These are phyloP conservation scores for Cytospora chrysosperma DNA, from an alignment of 2,329 filamentous ascomycete species.

Conservation along the genomic window DNA sequence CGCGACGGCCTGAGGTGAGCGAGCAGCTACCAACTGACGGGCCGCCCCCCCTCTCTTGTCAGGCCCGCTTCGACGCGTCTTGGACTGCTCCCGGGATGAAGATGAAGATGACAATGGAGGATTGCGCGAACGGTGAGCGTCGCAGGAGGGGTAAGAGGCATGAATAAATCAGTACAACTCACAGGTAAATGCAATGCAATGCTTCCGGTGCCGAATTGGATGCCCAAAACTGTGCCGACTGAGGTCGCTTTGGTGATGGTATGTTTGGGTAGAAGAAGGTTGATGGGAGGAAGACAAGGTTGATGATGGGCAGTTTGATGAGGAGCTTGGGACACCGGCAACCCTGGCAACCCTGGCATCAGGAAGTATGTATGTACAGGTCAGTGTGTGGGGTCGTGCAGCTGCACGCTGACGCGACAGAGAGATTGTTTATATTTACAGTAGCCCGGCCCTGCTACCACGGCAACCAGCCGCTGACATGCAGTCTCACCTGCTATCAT, in stretches of 20 bases:
- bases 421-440: conserved; percentile 17
- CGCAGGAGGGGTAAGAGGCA: not conserved
- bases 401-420: conserved; percentile 14
- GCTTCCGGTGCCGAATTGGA: not conserved
- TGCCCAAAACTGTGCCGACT: not conserved
- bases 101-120: not conserved
- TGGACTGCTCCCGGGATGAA: not conserved
- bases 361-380: conserved; percentile 1
- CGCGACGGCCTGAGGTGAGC: not conserved
- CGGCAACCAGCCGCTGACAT: conserved; percentile 6
- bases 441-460: conserved; percentile 4
- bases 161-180: not conserved
- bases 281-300: not conserved
- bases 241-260: not conserved
- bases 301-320: not conserved
- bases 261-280: not conserved
- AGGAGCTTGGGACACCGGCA: not conserved
- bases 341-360: not conserved
- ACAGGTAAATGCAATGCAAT: not conserved
- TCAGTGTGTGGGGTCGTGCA: conserved; percentile 17
- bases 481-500: not conserved
- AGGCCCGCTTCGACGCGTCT: not conserved
- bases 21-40: not conserved
- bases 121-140: not conserved
- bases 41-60: not conserved